Conservation (phyloP, 1,284 basidiomycete genomes). For the Cutaneotrichosporon mucoides region DNA sequence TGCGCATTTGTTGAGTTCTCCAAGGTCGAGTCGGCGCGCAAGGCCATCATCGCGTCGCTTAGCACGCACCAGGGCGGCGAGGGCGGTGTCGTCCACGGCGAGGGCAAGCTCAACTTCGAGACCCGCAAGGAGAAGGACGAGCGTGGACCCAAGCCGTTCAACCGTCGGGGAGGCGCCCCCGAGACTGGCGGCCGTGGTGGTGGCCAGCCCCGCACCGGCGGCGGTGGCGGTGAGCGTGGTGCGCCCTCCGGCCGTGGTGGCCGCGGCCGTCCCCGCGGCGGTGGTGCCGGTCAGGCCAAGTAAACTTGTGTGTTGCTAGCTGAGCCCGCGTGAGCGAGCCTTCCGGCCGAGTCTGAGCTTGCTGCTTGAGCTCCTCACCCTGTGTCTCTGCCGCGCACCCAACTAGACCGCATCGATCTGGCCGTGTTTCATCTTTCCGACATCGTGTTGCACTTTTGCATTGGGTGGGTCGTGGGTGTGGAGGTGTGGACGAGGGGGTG, state of each 20-base stretch:
- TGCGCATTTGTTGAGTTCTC: conserved; percentile 94
- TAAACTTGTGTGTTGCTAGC: conserved; percentile 1
- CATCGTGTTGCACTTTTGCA: conserved; percentile 6
- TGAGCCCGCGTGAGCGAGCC: background rate
- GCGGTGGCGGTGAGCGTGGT: conserved; percentile 4
- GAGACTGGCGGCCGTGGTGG: conserved; percentile 11
- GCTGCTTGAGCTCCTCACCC: too few species aligned
- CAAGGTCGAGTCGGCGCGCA: conserved; percentile 70
- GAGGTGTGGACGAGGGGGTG: too few species aligned
- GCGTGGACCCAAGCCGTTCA: conserved; percentile 44
- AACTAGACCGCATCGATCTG: conserved; percentile 3
- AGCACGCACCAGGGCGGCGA: conserved; percentile 68
- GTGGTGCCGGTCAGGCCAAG: conserved; percentile 15
- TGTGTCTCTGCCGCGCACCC: background rate
- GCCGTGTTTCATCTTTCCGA: conserved; percentile 6
- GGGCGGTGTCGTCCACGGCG: conserved; percentile 68
- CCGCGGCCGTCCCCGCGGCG: conserved; percentile 19
- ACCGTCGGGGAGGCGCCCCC: conserved; percentile 12
- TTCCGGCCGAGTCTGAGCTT: background rate
- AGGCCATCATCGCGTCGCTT: conserved; percentile 74
- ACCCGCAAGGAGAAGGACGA: conserved; percentile 84
- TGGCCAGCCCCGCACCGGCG: conserved; percentile 8
- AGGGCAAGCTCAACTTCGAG: conserved; percentile 70
- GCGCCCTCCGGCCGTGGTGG: conserved; percentile 7
- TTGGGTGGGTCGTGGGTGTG: background rate